Base-by-base conservation (phyloP, 2,329 filamentous ascomycete genomes). In the Trichoderma sp. region DNA sequence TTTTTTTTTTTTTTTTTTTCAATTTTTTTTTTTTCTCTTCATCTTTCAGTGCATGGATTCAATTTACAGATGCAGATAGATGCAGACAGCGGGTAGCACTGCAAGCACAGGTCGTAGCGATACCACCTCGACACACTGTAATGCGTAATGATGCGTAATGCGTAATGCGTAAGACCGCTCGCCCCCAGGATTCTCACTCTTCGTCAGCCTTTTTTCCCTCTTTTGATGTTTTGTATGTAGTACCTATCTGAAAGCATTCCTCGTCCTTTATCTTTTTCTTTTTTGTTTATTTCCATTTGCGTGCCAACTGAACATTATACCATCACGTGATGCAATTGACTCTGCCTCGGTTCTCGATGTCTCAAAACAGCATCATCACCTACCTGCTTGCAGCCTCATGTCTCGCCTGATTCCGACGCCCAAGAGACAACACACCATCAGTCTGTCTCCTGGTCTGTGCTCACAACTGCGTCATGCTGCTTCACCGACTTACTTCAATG, bases 401-500 rank as follows among this genome's bases (percentile, higher is more conserved):
- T 11, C 50, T 17, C 32, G 17, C 64, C 64, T 13, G 32, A 57
- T 43, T 15, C 50, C 17, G 17, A 47, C 34, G 23, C 32, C 63
- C n/a, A 36, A 36, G 5, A 36, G 34, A 36, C 32, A 26, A 36
- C 64, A 67, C 32, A 50, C 43, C 32, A 67, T 36, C 64, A 13
- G 34, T 34, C 39, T 20, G 17, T 43, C 30, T 62, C 28, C 57
- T 69, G 57, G 66, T 69, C 66, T 69, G 66, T 69, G 66, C 66
- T 53, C 64, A n/a, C 13, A 47, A 47, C 36, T 50, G 57, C 57
- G 57, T 62, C 66, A 62, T 69, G 39, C 15, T 43, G 66, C 66
- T 32, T 69, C 57, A 69, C 66, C 66, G 66, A 69, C 66, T 69
- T 32, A 69, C 66, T 69, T 32, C 23, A 12, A 36, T 23, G 15